A percentile compares a stretch with the other conserved stretches of the same genome.
Evolutionary conservation across 495 filamentous ascomycete genomes (phyloP).

Genomic region (Collariella sp.): DNA sequence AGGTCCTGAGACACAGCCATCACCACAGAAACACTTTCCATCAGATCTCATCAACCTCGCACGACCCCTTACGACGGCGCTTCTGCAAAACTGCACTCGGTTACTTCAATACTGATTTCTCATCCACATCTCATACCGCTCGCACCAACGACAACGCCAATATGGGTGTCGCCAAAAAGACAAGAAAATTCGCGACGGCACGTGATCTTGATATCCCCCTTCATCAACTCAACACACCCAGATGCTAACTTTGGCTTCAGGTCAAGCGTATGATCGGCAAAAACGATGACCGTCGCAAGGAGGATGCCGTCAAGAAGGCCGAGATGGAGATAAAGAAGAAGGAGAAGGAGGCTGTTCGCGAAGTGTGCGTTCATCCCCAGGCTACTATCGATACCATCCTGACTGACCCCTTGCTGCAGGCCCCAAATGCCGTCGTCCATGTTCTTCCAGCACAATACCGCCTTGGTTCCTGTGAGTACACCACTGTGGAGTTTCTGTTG

Average conservation of each 20-base stretch:
- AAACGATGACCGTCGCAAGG: conserved; percentile 52
- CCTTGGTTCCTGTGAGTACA: conserved; percentile 56
- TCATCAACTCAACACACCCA: not conserved
- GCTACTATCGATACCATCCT: not conserved
- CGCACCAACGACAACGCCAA: conserved; percentile 2
- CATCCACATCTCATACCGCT: not conserved
- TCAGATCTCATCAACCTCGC: not conserved
- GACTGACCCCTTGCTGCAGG: conserved; percentile 27
- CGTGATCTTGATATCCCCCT: conserved; percentile 10
- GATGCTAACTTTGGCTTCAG: conserved; percentile 25
- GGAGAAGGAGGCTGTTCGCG: conserved; percentile 51
- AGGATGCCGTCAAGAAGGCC: conserved; percentile 48
- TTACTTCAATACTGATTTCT: not conserved
- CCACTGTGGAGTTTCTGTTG: not conserved
- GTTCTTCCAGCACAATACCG: conserved; percentile 93
- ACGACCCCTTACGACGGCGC: not conserved
- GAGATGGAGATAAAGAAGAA: conserved; percentile 48
- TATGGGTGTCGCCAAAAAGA: conserved; percentile 29
- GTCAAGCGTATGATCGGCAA: conserved; percentile 56
- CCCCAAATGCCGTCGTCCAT: conserved; percentile 75
- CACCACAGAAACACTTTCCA: not conserved
- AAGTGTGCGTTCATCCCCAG: conserved; percentile 43
- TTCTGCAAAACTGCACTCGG: not conserved
- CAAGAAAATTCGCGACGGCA: conserved; percentile 27
- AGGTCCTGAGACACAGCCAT: not conserved